Percentiles rank a stretch among this genome's conserved stretches.
These are phyloP conservation scores for Saccharomycopsis oosterbeekiorum DNA, from an alignment of 805 yeast species.

Conservation along the genomic window DNA sequence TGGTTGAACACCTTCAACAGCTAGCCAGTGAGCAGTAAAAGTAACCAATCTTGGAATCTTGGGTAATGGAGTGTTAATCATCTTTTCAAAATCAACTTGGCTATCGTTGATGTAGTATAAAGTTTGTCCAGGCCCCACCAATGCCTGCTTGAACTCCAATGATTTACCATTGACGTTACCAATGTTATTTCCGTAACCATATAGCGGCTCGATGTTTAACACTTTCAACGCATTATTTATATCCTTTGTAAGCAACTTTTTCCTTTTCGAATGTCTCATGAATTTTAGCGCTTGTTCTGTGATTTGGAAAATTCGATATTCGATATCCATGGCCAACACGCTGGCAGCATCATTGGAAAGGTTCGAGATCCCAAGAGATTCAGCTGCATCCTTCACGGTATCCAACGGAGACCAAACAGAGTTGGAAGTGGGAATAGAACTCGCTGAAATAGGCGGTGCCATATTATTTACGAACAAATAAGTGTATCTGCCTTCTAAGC, in stretches of 20 bases:
- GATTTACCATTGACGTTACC: conserved; percentile 41
- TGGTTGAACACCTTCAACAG: conserved; percentile 98
- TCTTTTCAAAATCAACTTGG: conserved; percentile 87
- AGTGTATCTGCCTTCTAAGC: too few species aligned
- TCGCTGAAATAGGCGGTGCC: conserved; percentile 10
- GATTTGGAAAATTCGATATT: conserved; percentile 90
- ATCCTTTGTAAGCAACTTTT: conserved; percentile 70
- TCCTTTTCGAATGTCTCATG: conserved; percentile 88
- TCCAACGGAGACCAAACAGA: conserved; percentile 97
- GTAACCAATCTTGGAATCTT: conserved; percentile 88
- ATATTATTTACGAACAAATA: not conserved
- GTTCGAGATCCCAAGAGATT: conserved; percentile 66
- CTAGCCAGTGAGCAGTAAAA: conserved; percentile 94
- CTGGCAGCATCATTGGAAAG: conserved; percentile 89
- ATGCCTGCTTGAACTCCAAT: conserved; percentile 73
- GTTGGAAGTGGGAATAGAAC: conserved; percentile 55
- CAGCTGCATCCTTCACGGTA: conserved; percentile 94
- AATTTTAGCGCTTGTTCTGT: conserved; percentile 92
- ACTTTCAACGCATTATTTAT: conserved; percentile 73
- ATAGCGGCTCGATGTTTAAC: conserved; percentile 87
- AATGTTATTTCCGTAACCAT: conserved; percentile 62
- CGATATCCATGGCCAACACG: conserved; percentile 98
- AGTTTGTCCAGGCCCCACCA: conserved; percentile 87
- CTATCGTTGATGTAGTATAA: conserved; percentile 86
- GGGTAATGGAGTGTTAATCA: conserved; percentile 90